Base-by-base conservation (phyloP, 2,329 filamentous ascomycete species). In the Penicillium paneum region DNA sequence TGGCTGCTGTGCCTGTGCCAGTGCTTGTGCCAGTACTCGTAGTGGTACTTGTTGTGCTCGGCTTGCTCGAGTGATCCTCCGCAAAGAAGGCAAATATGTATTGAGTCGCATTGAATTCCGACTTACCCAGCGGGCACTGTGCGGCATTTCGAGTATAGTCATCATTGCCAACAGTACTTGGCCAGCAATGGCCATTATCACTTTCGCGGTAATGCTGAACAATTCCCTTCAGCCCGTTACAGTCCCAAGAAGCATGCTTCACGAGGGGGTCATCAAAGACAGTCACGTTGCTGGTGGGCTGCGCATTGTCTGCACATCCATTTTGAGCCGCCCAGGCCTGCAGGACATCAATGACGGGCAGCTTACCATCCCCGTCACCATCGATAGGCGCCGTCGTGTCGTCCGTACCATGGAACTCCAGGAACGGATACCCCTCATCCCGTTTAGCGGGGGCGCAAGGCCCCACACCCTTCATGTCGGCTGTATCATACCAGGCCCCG, bases 401-500 rank as follows among this genome's bases (percentile, higher is more conserved):
- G 0, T 34, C 46, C 2, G 55, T 58, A 17, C 65, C 63, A 24
- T 67, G 65, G 42, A 66, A 65, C 21, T 64, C 61, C 10, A 67
- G 32, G 34, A 64, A 63, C 3, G 60, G 62, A 38, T 63, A 57
- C 13, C 62, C 62, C 40, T 56, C 52, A 1, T 55, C 0, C 74
- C 78, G 29, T 73, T 69, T 8, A 51, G 56, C 28, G 46, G 61
- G 24, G 62, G 66, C 32, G 62, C 62, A 52, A 56, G 66, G 15
- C 7, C 55, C 61, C n/a, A 54, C 66, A 36, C 63, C 64, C 12
- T 56, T 46, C 0, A 62, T 46, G 3, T 61, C 42, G 21, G 59
- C 54, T 26, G 63, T 53, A 34, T 68, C 49, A 59, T 82, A 81
- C 42, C 74, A 76, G 4, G 78, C 79, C 6, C 76, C 78, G 1